Evolutionary conservation across 108 stramenopile genomes (phyloP), one percentile per base, ranked within the genome.

Genomic region (Schizochytrium sp.): DNA sequence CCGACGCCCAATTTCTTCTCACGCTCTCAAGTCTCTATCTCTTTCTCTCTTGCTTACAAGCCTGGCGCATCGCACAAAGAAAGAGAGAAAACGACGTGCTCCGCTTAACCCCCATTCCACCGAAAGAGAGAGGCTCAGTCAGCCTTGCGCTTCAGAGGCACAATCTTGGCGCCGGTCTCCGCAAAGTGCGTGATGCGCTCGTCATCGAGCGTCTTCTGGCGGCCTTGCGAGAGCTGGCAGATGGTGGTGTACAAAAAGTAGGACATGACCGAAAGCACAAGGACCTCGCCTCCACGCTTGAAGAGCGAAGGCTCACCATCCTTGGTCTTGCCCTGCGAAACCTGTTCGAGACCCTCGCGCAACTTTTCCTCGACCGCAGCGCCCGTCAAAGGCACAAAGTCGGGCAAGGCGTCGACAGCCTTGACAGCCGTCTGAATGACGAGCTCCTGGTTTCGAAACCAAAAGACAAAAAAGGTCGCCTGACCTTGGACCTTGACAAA

Each of bases 401-500:
- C 76, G 3, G 76, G 76, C 76, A 83, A 83, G 48, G 76, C 12
- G 51, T 83, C 76, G 18, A 83, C 76, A 6, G 28, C 51, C 48
- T 47, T 53, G 51, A 83, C 76, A 6, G 76, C 76, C 8, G 51
- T 53, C 19, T 83, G 45, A 23, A 83, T 83, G 28, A 83, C 76
- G 76, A 83, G 48, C 76, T 83, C 48, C 51, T 47, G 76, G 51
- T 83, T 83, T 8, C 76, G 76, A 83, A 83, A 83, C 76, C 76
- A 83, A 23, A 25, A 83, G 25, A 83, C 90, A 57, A 87, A 60
- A 47, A 60, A 58, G 41, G 12, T 6, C 5, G 87, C 87, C 76
- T 90, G 90, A n/a, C 87, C 58, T 44, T 41, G 87, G 16, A 88
- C 92, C 69, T 92, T 92, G 34, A 93, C 89, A 23, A 87, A 90